Conservation (phyloP, 352 stramenopile species). For the Phytophthora idaei region DNA sequence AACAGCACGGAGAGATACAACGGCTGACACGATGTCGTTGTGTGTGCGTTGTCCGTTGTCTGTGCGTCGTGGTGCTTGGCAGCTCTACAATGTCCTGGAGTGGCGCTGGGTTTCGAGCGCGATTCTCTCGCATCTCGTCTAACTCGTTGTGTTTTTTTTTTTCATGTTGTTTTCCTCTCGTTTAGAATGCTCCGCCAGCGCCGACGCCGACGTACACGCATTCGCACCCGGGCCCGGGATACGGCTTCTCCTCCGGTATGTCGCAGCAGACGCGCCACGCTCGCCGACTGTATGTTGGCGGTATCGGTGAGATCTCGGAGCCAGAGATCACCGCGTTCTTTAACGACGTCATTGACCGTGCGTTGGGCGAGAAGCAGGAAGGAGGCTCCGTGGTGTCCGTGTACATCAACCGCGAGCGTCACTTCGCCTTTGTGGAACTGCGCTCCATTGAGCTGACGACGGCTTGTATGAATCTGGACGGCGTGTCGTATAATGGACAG, state of each 20-base stretch:
- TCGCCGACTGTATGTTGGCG: constrained; percentile 96
- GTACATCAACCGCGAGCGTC: constrained; percentile 96
- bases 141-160: constrained; percentile 40
- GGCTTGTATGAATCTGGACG: constrained; percentile 96
- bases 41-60: constrained; percentile 65
- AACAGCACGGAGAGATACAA: constrained; percentile 40
- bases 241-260: constrained; percentile 37
- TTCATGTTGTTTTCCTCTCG: constrained; percentile 10
- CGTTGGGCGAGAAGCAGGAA: constrained; percentile 76
- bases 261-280: constrained; percentile 96
- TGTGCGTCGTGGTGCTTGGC: constrained; percentile 38
- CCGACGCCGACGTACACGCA: constrained; percentile 28
- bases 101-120: constrained; percentile 25
- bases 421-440: constrained; percentile 98
- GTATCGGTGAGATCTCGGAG: constrained; percentile 86
- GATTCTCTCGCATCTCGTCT: constrained; percentile 29
- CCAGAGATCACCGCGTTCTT: constrained; percentile 91
- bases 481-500: constrained; percentile 93
- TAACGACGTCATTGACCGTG: constrained; percentile 91
- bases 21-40: constrained; percentile 51
- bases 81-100: constrained; percentile 27
- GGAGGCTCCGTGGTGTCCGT: constrained; percentile 85
- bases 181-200: constrained; percentile 29
- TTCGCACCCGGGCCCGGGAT: constrained; percentile 26
- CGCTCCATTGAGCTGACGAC: constrained; percentile 96